Base-by-base conservation (phyloP, 2,329 filamentous ascomycete genomes). In the Cercospora janseana region DNA sequence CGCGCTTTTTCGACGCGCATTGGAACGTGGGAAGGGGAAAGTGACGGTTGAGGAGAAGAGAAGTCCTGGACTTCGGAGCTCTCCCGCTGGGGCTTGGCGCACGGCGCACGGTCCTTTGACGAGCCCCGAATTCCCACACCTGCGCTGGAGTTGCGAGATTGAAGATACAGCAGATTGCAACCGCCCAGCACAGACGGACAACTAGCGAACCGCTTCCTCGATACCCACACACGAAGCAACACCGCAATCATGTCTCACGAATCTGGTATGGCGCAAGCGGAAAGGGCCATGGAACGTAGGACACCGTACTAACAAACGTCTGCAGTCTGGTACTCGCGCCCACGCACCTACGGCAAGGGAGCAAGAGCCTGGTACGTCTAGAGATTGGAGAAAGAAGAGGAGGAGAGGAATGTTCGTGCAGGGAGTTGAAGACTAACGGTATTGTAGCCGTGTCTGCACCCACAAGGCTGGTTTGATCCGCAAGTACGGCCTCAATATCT, bases 381-480 rank as follows among this genome's bases (percentile, higher is more conserved):
- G 50, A 21, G 4, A n/a, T n/a, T n/a, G 42, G 53, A 46, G 23
- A 8, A 49, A 34, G 40, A 26, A 21, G 37, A 51, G 44, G 23
- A 34, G 44, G 13, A 49, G 21, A 38, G 29, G 35, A 56, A 46
- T 54, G 44, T 38, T 45, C 46, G 48, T 45, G 52, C 56, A 28
- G 51, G 54, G 49, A 54, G 56, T 23, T 13, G 27, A 23, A n/a
- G 13, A 24, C 65, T 68, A 57, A 67, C 57, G 55, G 42, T 47
- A 21, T 40, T 37, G 66, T 69, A 88, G 85, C 81, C 85, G 85
- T 71, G 84, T 87, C 72, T 88, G 85, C 88, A 89, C 90, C 73
- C 92, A 98, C 87, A 85, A 83, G 73, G 92, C 93, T 71, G 93
- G 93, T 94, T 85, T 98, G 67, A 95, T 98, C 85, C 91, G 93